Conservation (phyloP, 257 asterid genomes). For the Petrea volubilis region DNA sequence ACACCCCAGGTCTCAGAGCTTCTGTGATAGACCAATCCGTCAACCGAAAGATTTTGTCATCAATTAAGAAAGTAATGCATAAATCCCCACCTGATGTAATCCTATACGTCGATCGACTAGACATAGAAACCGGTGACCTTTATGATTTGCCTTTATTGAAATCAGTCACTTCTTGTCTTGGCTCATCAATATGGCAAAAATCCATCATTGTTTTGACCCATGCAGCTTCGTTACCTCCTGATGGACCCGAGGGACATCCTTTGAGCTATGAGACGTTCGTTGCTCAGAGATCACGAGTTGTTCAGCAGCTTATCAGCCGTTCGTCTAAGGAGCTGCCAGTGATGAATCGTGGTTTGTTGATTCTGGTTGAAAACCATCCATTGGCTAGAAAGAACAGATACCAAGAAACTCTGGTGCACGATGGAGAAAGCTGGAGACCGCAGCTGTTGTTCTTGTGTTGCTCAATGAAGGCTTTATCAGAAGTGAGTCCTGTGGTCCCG, state of each 20-base stretch:
- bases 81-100: constrained; percentile 71
- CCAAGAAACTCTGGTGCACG: constrained; percentile 33
- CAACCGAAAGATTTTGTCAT: constrained; percentile 48
- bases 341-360: constrained; percentile 24
- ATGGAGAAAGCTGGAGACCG: constrained; percentile 60
- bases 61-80: constrained; percentile 57
- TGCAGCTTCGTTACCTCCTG: constrained; percentile 66
- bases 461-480: constrained; percentile 66
- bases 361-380: constrained; percentile 55
- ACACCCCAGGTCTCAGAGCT: constrained; percentile 83
- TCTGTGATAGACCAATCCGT: constrained; percentile 46
- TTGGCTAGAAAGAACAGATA: constrained; percentile 19
- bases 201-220: constrained; percentile 68
- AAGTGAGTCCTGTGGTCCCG: constrained; percentile 35
- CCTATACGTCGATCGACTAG: constrained; percentile 79
- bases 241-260: constrained; percentile 56
- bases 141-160: constrained; percentile 61
- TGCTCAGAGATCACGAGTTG: constrained; percentile 37
- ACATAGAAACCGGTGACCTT: constrained; percentile 38
- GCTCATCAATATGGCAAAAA: constrained; percentile 68
- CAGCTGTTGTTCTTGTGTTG: constrained; percentile 58
- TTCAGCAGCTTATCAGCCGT: constrained; percentile 52
- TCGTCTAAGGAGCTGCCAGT: constrained; percentile 30
- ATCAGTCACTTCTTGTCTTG: constrained; percentile 53
- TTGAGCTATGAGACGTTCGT: constrained; percentile 48